Percentiles rank a stretch among this genome's conserved stretches.
Evolutionary conservation across 306 rosid genomes (phyloP).

Genomic region (Prunus fruticosa): DNA sequence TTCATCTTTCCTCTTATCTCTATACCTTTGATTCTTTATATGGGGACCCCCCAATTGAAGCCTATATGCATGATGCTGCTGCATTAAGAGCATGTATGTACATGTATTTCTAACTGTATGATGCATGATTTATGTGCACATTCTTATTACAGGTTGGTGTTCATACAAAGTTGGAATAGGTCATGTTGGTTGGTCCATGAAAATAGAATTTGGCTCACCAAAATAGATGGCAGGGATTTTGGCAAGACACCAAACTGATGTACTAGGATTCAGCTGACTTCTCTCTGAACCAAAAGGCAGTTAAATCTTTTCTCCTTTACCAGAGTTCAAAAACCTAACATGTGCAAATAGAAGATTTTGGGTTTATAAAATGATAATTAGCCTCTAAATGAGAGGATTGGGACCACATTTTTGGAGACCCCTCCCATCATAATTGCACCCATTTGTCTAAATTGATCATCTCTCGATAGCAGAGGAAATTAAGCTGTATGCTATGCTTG

Average conservation of each 20-base stretch:
- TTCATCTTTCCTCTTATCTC: neutral
- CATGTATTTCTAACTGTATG: neutral
- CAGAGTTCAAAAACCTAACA: conserved; percentile 29
- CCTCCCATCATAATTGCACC: conserved; percentile 46
- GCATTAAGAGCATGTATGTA: neutral
- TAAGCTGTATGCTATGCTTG: too few relatives aligned
- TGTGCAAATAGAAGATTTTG: conserved; percentile 44
- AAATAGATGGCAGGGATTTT: neutral
- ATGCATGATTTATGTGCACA: conserved; percentile 7
- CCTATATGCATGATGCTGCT: neutral
- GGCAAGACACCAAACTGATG: neutral
- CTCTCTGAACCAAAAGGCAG: conserved; percentile 1
- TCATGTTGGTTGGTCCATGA: conserved; percentile 9
- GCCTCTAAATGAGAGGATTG: conserved; percentile 31
- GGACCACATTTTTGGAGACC: conserved; percentile 51
- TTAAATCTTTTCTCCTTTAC: neutral
- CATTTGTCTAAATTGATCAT: conserved; percentile 31
- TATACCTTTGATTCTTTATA: neutral
- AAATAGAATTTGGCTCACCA: conserved; percentile 4
- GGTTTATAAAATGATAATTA: conserved; percentile 40
- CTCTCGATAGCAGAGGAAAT: neutral
- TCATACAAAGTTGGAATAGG: conserved; percentile 9
- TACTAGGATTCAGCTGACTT: neutral
- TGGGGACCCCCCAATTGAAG: neutral
- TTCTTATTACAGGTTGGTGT: neutral